Evolutionary conservation across 495 filamentous ascomycete species (phyloP).

Genomic region (Lophium mytilinum): DNA sequence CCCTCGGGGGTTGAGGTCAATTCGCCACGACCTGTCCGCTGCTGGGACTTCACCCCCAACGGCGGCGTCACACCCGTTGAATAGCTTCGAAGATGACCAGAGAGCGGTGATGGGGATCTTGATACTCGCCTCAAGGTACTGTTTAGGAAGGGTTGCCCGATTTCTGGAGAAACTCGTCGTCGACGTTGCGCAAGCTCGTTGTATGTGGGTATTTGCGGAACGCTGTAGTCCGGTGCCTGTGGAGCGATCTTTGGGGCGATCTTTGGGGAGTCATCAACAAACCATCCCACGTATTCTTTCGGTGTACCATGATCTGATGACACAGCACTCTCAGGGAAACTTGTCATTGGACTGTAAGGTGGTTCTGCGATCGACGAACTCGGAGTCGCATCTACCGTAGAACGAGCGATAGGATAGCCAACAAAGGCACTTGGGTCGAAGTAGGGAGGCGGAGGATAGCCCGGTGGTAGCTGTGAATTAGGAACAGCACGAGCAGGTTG

Average conservation of each 20-base stretch:
- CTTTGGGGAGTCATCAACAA: conserved; percentile 48
- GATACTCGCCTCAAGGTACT: conserved; percentile 26
- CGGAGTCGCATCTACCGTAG: conserved; percentile 6
- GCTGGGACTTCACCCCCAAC: neutral
- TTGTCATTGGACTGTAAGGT: conserved; percentile 23
- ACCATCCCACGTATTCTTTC: conserved; percentile 60
- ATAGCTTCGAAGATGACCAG: conserved; percentile 28
- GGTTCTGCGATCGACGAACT: conserved; percentile 1
- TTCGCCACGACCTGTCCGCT: conserved; percentile 12
- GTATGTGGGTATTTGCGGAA: conserved; percentile 41
- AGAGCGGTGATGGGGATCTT: conserved; percentile 35
- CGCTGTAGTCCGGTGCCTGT: conserved; percentile 41
- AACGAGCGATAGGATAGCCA: conserved; percentile 22
- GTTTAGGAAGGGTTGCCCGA: conserved; percentile 32
- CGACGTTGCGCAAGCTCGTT: conserved; percentile 43
- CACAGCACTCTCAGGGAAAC: conserved; percentile 35
- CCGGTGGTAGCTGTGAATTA: conserved; percentile 35
- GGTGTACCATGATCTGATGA: conserved; percentile 33
- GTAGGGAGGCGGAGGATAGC: conserved; percentile 31
- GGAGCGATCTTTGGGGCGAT: conserved; percentile 48
- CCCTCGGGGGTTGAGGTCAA: conserved; percentile 18
- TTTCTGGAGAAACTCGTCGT: conserved; percentile 40
- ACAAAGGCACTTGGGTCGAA: conserved; percentile 32
- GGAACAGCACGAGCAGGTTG: conserved; percentile 53
- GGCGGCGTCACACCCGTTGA: conserved; percentile 22